Conservation (phyloP, 2,329 filamentous ascomycete genomes). For the Byssoonygena ceratinophila region DNA sequence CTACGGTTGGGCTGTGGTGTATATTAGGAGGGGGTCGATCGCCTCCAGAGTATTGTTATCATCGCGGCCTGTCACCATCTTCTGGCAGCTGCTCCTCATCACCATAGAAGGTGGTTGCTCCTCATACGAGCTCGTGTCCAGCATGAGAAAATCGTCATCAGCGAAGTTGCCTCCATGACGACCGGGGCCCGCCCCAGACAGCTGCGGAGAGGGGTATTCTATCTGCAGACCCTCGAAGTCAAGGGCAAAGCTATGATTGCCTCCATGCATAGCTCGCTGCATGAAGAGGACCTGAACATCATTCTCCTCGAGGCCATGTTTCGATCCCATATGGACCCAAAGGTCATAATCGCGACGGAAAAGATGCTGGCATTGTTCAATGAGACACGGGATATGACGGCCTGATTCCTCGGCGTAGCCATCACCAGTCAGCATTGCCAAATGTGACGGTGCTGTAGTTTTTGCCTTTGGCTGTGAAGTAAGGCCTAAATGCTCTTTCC, state of each 20-base stretch:
- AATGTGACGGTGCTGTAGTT: constrained; percentile 23
- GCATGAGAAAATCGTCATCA: constrained; percentile 1
- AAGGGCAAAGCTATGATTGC: constrained; percentile 18
- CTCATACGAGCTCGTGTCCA: not conserved
- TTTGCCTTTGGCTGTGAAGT: not conserved
- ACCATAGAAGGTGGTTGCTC: not conserved
- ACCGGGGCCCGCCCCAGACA: not conserved
- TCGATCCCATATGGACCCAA: constrained; percentile 44
- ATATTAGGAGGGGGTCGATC: constrained; percentile 28
- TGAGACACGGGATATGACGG: constrained; percentile 43
- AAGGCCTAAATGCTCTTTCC: constrained; percentile 26
- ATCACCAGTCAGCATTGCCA: constrained; percentile 46
- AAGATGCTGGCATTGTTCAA: constrained; percentile 41
- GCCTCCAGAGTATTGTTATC: constrained; percentile 16
- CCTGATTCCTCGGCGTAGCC: constrained; percentile 44
- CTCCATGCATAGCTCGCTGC: constrained; percentile 30
- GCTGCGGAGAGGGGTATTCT: not conserved
- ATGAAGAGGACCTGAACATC: constrained; percentile 34
- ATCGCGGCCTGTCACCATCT: constrained; percentile 6
- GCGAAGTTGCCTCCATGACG: not conserved
- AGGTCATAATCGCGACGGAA: constrained; percentile 51
- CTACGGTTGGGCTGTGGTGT: constrained; percentile 13
- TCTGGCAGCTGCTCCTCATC: not conserved
- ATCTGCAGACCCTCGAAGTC: constrained; percentile 10
- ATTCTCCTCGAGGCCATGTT: constrained; percentile 32